phyloP scores from a whole-genome alignment of 768 basidiomycete species.

The Mycena floridula region DNA sequence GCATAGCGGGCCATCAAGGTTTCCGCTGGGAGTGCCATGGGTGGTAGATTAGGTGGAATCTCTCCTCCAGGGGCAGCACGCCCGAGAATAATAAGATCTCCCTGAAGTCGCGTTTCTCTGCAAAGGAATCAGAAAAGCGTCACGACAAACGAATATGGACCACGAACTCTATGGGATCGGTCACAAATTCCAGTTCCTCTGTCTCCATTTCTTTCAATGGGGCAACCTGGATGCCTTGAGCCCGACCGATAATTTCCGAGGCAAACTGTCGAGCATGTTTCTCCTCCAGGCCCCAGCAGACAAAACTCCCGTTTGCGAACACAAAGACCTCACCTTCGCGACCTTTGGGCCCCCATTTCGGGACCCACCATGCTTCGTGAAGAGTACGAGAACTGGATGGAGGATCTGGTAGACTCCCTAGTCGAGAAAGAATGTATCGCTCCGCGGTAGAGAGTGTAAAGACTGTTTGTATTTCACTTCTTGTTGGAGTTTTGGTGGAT shows the following conservation, averaged over 20 bases:
- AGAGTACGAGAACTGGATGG: constrained; percentile 51
- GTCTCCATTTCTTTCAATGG: constrained; percentile 68
- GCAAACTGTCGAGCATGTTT: constrained; percentile 67
- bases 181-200: constrained; percentile 89
- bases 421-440: constrained; percentile 62
- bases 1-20: constrained; percentile 86
- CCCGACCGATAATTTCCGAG: constrained; percentile 48
- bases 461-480: constrained; percentile 72
- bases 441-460: constrained; percentile 86
- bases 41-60: constrained; percentile 36
- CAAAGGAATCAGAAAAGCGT: constrained; percentile 5
- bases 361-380: constrained; percentile 79
- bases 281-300: constrained; percentile 85
- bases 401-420: constrained; percentile 46
- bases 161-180: constrained; percentile 82
- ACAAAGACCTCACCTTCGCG: constrained; percentile 81
- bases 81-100: constrained; percentile 88
- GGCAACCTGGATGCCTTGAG: constrained; percentile 53
- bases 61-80: constrained; percentile 47
- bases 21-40: constrained; percentile 54
- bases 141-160: background rate
- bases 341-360: constrained; percentile 53
- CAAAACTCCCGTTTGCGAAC: constrained; percentile 83
- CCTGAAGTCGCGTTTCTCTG: constrained; percentile 83
- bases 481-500: constrained; percentile 79